Evolutionary conservation across 768 basidiomycete genomes (phyloP).

Genomic region (Ephemerocybe angulata): DNA sequence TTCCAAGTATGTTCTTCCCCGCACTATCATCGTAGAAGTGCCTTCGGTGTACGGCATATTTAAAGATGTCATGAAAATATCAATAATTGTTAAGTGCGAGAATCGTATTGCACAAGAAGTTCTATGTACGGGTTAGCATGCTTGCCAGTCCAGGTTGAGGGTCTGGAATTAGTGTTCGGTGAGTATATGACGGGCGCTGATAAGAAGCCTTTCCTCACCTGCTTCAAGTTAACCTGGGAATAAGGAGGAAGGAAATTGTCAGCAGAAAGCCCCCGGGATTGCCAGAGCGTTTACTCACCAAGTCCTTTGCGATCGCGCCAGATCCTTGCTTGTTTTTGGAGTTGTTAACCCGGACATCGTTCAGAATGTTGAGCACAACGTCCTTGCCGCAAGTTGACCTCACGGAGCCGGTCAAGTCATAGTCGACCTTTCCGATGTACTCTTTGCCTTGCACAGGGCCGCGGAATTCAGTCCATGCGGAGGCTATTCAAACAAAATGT

Average conservation of each 20-base stretch:
- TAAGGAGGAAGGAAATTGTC: background rate
- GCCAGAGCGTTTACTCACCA: background rate
- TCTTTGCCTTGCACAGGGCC: slow-evolving; percentile 14
- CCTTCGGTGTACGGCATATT: too few species aligned
- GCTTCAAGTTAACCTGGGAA: background rate
- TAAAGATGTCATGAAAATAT: too few species aligned
- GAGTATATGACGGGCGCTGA: background rate
- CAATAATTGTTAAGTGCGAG: too few species aligned
- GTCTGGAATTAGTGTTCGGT: background rate
- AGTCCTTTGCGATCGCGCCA: slow-evolving; percentile 15
- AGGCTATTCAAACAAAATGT: slow-evolving; percentile 8
- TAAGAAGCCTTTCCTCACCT: background rate
- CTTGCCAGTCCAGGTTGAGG: background rate
- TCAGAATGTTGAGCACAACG: slow-evolving; percentile 17
- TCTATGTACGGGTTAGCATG: background rate
- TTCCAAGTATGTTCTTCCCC: too few species aligned
- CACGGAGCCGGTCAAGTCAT: slow-evolving; percentile 6
- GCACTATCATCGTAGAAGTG: too few species aligned
- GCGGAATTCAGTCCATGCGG: slow-evolving; percentile 3
- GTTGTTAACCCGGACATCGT: slow-evolving; percentile 15
- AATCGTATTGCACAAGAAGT: too few species aligned
- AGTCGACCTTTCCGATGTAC: slow-evolving; percentile 12
- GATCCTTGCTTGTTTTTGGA: slow-evolving; percentile 11
- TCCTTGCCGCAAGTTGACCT: slow-evolving; percentile 14
- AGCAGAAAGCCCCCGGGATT: background rate